Conservation (phyloP, 495 filamentous ascomycete genomes). For the Geopyxis carbonaria region DNA sequence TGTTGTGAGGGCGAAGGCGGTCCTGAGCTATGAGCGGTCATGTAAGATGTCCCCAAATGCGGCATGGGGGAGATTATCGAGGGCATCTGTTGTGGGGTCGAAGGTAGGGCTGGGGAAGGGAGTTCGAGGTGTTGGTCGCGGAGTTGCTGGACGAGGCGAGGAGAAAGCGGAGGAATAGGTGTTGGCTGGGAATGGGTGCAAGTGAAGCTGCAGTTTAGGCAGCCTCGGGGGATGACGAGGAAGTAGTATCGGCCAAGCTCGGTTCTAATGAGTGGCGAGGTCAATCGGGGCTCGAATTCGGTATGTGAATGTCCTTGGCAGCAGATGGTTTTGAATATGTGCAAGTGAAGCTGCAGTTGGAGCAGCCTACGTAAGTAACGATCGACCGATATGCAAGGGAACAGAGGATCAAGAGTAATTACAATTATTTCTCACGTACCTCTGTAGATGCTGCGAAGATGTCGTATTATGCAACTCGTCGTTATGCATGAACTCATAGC, state of each 20-base stretch:
- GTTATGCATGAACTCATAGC: too few species aligned
- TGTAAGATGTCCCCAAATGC: not conserved
- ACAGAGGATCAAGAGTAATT: too few species aligned
- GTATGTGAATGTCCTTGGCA: too few species aligned
- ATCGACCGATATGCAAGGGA: not conserved
- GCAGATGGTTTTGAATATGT: too few species aligned
- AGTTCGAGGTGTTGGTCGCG: not conserved
- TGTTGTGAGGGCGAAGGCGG: not conserved
- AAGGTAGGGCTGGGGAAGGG: not conserved
- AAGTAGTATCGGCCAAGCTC: not conserved
- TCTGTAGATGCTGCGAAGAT: too few species aligned
- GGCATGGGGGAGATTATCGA: not conserved
- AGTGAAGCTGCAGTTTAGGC: not conserved
- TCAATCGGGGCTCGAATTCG: too few species aligned
- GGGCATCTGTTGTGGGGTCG: not conserved
- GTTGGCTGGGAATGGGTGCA: not conserved
- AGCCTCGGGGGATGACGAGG: not conserved
- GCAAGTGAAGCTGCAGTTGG: not conserved
- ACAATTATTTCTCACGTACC: too few species aligned
- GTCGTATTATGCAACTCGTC: too few species aligned
- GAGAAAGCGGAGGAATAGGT: constrained; percentile 3
- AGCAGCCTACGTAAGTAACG: not conserved
- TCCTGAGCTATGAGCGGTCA: not conserved
- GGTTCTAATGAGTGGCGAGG: constrained; percentile 1
- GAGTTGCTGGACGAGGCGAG: not conserved